Evolutionary conservation across 495 filamentous ascomycete genomes (phyloP).

Genomic region (Penicillium coffeae): DNA sequence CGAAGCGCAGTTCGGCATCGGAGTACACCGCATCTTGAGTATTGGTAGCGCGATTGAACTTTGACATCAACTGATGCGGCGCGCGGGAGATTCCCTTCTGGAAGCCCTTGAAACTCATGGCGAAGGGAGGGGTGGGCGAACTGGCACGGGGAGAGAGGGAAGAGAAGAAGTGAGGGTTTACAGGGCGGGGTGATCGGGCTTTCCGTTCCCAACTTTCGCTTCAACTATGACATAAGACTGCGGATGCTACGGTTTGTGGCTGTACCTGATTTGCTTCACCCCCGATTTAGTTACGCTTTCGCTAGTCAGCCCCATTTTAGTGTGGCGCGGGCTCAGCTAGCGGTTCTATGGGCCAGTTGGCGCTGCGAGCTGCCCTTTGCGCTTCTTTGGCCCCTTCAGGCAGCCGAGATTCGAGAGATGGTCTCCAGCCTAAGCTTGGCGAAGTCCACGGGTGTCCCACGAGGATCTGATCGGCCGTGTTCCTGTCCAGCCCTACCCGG

Average conservation of each 20-base stretch:
- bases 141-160: conserved; percentile 7
- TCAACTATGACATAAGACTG: conserved; percentile 39
- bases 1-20: conserved; percentile 90
- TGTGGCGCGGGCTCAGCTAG: background rate
- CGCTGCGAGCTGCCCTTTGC: background rate
- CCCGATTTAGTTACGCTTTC: background rate
- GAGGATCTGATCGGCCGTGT: too few relatives aligned
- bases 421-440: too few relatives aligned
- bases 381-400: background rate
- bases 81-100: conserved; percentile 83
- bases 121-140: conserved; percentile 7
- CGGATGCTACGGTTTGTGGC: conserved; percentile 16
- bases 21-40: conserved; percentile 92
- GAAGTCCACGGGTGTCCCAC: too few relatives aligned
- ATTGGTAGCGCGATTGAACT: conserved; percentile 89
- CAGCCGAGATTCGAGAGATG: background rate
- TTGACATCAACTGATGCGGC: conserved; percentile 84
- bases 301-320: background rate
- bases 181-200: conserved; percentile 15
- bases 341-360: background rate
- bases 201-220: conserved; percentile 19
- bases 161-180: conserved; percentile 4
- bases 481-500: conserved; percentile 8
- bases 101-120: conserved; percentile 97
- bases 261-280: conserved; percentile 10